Evolutionary conservation across 2,329 filamentous ascomycete genomes (phyloP), one percentile per base, ranked within the genome.

Genomic region (Fusarium chaquense): DNA sequence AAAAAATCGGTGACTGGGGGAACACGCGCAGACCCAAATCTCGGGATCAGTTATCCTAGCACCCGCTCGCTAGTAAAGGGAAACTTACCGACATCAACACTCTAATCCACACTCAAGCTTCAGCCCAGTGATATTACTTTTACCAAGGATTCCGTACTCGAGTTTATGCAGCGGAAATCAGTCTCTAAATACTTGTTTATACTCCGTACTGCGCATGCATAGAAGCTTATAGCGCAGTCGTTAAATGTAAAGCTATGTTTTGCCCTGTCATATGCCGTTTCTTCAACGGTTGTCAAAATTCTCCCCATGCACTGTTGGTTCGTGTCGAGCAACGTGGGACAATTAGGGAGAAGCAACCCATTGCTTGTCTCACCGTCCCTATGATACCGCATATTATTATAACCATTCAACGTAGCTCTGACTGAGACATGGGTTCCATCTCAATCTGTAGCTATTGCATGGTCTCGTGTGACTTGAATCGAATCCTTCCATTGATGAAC

Each of bases 51-150:
- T 53, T 44, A 65, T 58, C 63, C 67, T 40, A 46, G 62, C 67
- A 59, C 53, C 62, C 58, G 67, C 50, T 62, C 58, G 26, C 55
- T 67, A 65, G 47, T 35, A 51, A 35, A 40, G 44, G 44, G 56
- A 62, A 62, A 62, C 45, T 40, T 56, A 54, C 66, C 55, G 36
- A 58, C 35, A 57, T 63, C 41, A 65, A 54, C 54, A 43, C 46
- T 35, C 36, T 24, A 63, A 51, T 46, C 52, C 54, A 65, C 70
- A 63, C 72, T 73, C 65, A 74, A 66, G 65, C 70, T 74, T 74
- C 62, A 74, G 72, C 72, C 72, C 72, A 70, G 53, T 52, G 60
- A 74, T 68, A 74, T 74, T 74, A 68, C 67, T 49, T 44, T 51
- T 50, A 49, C 32, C 63, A 47, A 70, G 66, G 69, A 56, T 49